phyloP scores from a whole-genome alignment of 768 basidiomycete genomes.

The Cystofilobasidium capitatum region DNA sequence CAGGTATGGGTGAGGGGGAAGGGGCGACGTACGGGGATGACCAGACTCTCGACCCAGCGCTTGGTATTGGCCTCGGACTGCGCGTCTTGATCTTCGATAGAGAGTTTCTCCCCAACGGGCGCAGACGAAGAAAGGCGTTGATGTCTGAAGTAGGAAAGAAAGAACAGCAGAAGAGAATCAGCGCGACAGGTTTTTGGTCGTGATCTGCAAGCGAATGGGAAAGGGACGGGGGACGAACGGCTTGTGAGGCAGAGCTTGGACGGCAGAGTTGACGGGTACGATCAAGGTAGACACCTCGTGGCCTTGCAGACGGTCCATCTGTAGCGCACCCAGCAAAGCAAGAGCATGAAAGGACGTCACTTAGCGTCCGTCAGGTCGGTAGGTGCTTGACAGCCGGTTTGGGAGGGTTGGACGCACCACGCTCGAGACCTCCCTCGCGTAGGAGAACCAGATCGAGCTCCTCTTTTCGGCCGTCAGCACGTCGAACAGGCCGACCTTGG shows the following conservation, averaged over 20 bases:
- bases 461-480: slow-evolving; percentile 9
- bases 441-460: slow-evolving; percentile 4
- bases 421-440: slow-evolving; percentile 2
- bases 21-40: not conserved
- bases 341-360: not conserved
- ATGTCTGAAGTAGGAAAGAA: not conserved
- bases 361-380: not conserved
- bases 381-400: not conserved
- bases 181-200: not conserved
- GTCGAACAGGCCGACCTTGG: slow-evolving; percentile 5
- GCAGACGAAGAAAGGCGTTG: not conserved
- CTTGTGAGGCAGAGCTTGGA: slow-evolving; percentile 16
- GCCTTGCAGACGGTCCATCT: slow-evolving; percentile 1
- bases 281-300: slow-evolving; percentile 2
- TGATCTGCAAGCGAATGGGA: not conserved
- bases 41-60: slow-evolving; percentile 7
- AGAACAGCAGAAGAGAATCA: not conserved
- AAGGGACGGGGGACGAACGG: slow-evolving; percentile 12
- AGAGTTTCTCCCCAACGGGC: not conserved
- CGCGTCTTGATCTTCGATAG: slow-evolving; percentile 9
- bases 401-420: not conserved
- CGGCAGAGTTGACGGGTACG: slow-evolving; percentile 17
- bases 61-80: not conserved
- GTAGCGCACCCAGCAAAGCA: not conserved
- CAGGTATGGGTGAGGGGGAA: not conserved